These are phyloP conservation scores for Chaetomium sp. DNA, from an alignment of 2,329 filamentous ascomycete species.

Conservation along the genomic window DNA sequence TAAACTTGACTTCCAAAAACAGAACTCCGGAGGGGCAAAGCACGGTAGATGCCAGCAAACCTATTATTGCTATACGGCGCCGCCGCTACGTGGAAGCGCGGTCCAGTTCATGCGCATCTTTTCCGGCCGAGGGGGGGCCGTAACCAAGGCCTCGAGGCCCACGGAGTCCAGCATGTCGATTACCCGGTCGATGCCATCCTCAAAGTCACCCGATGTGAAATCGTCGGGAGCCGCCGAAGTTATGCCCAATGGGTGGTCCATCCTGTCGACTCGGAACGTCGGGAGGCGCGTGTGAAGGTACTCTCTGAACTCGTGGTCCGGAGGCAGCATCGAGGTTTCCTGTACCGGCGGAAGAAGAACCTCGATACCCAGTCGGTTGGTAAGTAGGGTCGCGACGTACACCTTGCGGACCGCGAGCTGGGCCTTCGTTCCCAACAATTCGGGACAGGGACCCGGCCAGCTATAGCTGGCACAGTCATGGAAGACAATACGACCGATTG, in stretches of 20 bases:
- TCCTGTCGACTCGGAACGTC: neutral
- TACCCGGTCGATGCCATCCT: neutral
- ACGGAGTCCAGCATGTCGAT: neutral
- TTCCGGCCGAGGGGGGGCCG: neutral
- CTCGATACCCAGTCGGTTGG: neutral
- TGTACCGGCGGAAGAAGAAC: neutral
- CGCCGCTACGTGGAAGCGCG: neutral
- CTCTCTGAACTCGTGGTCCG: neutral
- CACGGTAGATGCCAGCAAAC: neutral
- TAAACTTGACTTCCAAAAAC: no score
- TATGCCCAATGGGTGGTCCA: neutral
- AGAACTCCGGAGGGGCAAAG: no score
- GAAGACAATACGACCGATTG: conserved; percentile 11
- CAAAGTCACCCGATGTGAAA: neutral
- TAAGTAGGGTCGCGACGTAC: neutral
- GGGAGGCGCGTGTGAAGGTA: neutral
- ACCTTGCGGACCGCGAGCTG: neutral
- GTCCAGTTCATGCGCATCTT: neutral
- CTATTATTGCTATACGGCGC: neutral
- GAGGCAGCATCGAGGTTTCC: neutral
- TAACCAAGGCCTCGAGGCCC: neutral
- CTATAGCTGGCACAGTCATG: neutral
- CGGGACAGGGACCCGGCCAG: neutral
- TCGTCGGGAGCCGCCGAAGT: neutral
- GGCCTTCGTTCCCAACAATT: neutral